Conservation (phyloP, 1,284 basidiomycete species). For the Violaceomyces palustris region DNA sequence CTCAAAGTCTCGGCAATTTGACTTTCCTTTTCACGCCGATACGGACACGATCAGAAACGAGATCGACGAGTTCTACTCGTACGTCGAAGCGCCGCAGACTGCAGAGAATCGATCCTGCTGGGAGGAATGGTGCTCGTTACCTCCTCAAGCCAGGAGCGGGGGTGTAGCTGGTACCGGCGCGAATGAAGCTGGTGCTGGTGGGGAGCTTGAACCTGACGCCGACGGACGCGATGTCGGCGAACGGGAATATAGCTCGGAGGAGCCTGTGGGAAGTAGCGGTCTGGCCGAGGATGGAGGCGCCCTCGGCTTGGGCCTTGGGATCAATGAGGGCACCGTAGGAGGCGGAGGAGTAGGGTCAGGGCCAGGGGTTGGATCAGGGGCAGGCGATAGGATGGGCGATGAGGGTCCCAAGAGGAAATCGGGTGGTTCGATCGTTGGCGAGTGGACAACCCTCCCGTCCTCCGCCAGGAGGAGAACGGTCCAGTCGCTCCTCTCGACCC, state of each 20-base stretch:
- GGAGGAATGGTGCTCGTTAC: slow-evolving; percentile 59
- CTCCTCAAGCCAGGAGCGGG: slow-evolving; percentile 12
- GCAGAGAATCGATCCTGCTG: slow-evolving; percentile 81
- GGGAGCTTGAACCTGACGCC: too few species aligned
- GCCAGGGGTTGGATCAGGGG: too few species aligned
- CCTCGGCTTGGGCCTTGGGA: slow-evolving; percentile 31
- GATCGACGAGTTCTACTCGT: slow-evolving; percentile 97
- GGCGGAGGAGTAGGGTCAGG: too few species aligned
- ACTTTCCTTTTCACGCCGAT: slow-evolving; percentile 58
- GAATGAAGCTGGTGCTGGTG: slow-evolving; percentile 3
- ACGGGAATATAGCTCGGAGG: too few species aligned
- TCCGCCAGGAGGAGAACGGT: slow-evolving; percentile 33
- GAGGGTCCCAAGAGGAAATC: too few species aligned
- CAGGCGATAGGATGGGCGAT: too few species aligned
- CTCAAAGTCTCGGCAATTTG: slow-evolving; percentile 23
- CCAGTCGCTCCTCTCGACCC: slow-evolving; percentile 34
- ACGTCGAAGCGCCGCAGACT: slow-evolving; percentile 87
- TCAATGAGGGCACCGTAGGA: too few species aligned
- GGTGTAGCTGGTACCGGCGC: slow-evolving; percentile 7
- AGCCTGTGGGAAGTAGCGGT: too few species aligned
- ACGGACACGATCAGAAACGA: slow-evolving; percentile 92
- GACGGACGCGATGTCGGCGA: too few species aligned
- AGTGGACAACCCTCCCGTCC: slow-evolving; percentile 42
- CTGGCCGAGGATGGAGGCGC: slow-evolving; percentile 10
- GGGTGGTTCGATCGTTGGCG: slow-evolving; percentile 18